phyloP scores from a whole-genome alignment of 139 green algal genomes.

The Haematococcus lacustris region DNA sequence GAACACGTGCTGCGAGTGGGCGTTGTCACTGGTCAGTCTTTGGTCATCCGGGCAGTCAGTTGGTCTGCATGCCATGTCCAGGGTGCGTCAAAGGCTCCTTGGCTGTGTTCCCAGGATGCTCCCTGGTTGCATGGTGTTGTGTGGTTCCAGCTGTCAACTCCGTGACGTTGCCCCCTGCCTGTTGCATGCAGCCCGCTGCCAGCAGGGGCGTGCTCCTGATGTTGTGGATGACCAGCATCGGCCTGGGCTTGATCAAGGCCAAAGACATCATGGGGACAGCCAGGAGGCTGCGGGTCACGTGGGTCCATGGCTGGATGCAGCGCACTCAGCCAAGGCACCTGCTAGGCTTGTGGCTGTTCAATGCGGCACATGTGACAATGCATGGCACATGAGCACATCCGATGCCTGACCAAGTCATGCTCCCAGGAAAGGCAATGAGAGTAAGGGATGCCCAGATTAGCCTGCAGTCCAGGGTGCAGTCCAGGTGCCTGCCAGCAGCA shows the following conservation, averaged over 20 bases:
- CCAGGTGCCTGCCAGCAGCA: too few species aligned
- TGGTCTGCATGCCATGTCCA: background rate
- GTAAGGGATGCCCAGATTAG: too few species aligned
- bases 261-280: slow-evolving; percentile 54
- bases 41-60: background rate
- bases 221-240: slow-evolving; percentile 63
- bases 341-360: too few species aligned
- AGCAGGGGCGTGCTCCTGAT: slow-evolving; percentile 53
- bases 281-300: slow-evolving; percentile 56
- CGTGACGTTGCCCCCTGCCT: background rate
- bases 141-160: background rate
- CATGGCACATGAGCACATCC: too few species aligned
- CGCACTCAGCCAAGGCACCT: too few species aligned
- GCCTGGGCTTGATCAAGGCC: slow-evolving; percentile 42
- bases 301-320: too few species aligned
- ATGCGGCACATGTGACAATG: too few species aligned
- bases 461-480: too few species aligned
- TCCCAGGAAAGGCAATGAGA: too few species aligned
- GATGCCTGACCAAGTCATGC: too few species aligned
- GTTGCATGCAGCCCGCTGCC: slow-evolving; percentile 24
- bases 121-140: background rate
- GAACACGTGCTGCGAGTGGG: background rate
- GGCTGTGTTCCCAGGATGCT: background rate
- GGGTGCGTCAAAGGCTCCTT: background rate
- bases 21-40: background rate